Base-by-base conservation (phyloP, 2,329 filamentous ascomycete species). In the Penicillium sp. region DNA sequence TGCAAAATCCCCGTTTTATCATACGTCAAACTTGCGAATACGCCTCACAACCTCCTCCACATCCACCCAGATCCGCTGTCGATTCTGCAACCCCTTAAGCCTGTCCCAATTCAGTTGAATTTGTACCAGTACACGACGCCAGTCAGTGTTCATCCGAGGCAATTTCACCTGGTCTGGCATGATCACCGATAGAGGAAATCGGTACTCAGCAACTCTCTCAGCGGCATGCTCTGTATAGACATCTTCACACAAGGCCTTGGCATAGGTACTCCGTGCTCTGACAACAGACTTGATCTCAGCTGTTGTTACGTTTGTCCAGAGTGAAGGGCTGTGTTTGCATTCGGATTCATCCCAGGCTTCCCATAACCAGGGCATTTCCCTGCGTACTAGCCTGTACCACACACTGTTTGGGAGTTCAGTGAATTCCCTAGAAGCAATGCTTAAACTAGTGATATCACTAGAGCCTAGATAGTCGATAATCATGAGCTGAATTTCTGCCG, bases 41-140 rank as follows among this genome's bases (percentile, higher is more conserved):
- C 82, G 80, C 21, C 75, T 73, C 65, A 80, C 75, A 31, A 69
- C 61, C 35, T 65, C 59, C 17, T 63, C 57, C 23, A 52, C 25
- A 27, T 56, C 47, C 13, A 7, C 44, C 63, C 65, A 71, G 27
- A 71, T 66, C 35, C 68, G 53, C 49, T 56, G 31, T 19, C 67
- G 56, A 53, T 71, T 71, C 36, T 41, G 44, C 31, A 70, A 38
- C 0, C 68, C 67, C 44, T 64, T 71, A 9, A 70, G 55, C 1
- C 55, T 27, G n/a, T 39, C 31, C 57, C 62, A 68, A 29, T 61
- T 57, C 6, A 39, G 41, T n/a, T 47, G 59, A 17, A 71, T 63
- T n/a, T 59, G 57, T 7, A 44, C 47, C 29, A 65, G 68, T 6
- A 70, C 35, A 27, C 38, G 31, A 52, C 61, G 62, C 66, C 64